Evolutionary conservation across 169 alveolate genomes (phyloP).

Genomic region (Besnoitia besnoiti): DNA sequence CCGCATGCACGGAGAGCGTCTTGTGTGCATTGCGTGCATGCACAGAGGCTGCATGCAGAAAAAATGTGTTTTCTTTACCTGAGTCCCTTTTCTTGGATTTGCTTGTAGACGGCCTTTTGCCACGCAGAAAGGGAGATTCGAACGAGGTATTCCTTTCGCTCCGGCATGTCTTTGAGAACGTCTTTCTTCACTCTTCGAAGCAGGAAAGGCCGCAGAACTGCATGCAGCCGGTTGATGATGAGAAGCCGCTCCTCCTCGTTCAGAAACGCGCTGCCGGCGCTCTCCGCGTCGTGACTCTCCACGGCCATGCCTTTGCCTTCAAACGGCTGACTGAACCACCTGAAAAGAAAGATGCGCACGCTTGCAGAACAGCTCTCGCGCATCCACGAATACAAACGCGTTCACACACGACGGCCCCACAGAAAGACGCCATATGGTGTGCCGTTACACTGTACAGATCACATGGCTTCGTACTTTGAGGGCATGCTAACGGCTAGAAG

Average conservation of each 20-base stretch:
- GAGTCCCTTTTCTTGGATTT: constrained; percentile 40
- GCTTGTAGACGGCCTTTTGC: constrained; percentile 80
- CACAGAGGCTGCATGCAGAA: too few relatives aligned
- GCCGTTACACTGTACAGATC: too few relatives aligned
- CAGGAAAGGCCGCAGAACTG: constrained; percentile 97
- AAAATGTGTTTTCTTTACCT: neutral
- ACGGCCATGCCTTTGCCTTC: constrained; percentile 46
- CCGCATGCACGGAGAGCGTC: too few relatives aligned
- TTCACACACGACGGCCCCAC: too few relatives aligned
- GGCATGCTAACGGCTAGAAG: too few relatives aligned
- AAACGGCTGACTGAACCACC: constrained; percentile 87
- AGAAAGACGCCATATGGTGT: too few relatives aligned
- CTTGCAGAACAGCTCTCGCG: too few relatives aligned
- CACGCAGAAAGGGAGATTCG: constrained; percentile 90
- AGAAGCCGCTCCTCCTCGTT: constrained; percentile 79
- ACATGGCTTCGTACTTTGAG: too few relatives aligned
- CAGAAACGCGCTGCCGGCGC: constrained; percentile 66
- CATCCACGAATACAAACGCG: too few relatives aligned
- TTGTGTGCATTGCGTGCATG: too few relatives aligned
- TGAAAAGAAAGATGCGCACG: neutral
- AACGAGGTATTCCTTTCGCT: constrained; percentile 94
- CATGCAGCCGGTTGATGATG: constrained; percentile 92
- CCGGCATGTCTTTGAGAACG: constrained; percentile 96
- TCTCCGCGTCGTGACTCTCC: constrained; percentile 72
- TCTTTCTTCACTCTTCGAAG: constrained; percentile 97